Evolutionary conservation across 2,329 filamentous ascomycete genomes (phyloP).

Genomic region (Penicillium sp.): DNA sequence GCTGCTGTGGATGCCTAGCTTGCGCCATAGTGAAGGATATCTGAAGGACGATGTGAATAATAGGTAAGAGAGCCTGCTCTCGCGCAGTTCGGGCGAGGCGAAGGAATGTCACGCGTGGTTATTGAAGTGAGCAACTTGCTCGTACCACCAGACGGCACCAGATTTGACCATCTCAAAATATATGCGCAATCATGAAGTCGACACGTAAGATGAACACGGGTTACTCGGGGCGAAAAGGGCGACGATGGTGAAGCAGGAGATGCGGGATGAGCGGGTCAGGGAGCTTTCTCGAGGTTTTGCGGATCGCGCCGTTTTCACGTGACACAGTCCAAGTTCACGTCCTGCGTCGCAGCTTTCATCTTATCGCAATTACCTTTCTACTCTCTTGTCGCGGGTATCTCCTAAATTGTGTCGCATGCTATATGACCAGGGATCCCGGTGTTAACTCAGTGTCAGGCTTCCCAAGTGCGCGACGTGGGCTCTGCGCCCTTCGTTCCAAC

Average conservation of each 20-base stretch:
- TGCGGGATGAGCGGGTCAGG: constrained; percentile 14
- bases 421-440: not conserved
- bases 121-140: constrained; percentile 37
- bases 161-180: constrained; percentile 37
- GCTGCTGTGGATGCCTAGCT: constrained; percentile 41
- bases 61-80: constrained; percentile 17
- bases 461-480: constrained; percentile 3
- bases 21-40: constrained; percentile 52
- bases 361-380: not conserved
- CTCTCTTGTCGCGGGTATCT: not conserved
- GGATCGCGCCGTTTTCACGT: constrained; percentile 21
- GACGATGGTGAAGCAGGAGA: constrained; percentile 11
- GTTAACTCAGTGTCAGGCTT: constrained; percentile 2
- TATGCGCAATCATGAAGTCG: constrained; percentile 18
- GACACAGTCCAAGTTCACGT: constrained; percentile 15
- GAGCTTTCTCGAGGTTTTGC: constrained; percentile 24
- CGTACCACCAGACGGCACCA: constrained; percentile 33
- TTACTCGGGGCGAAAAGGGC: not conserved
- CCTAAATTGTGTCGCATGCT: not conserved
- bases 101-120: constrained; percentile 29
- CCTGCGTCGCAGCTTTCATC: constrained; percentile 1
- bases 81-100: constrained; percentile 19
- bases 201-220: constrained; percentile 1
- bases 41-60: constrained; percentile 6
- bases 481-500: constrained; percentile 1